Conservation (phyloP, 2,329 filamentous ascomycete genomes). For the Cordyceps militaris region DNA sequence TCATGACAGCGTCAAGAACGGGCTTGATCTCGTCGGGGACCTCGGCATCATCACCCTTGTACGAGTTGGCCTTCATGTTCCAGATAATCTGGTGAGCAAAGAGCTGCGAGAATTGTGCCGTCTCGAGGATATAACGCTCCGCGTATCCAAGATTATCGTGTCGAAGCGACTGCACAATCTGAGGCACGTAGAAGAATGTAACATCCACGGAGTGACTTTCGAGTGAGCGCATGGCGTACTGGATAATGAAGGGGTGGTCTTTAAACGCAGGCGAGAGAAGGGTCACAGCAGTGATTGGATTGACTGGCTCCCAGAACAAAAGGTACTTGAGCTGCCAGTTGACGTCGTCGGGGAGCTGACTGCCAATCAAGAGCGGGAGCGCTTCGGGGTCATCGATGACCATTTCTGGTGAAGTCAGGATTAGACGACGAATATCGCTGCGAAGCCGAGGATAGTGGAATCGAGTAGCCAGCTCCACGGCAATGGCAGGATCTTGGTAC, state of each 20-base stretch:
- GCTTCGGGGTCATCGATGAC: slow-evolving; percentile 76
- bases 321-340: slow-evolving; percentile 81
- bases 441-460: slow-evolving; percentile 70
- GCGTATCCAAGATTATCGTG: slow-evolving; percentile 94
- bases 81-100: slow-evolving; percentile 99
- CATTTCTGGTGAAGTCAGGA: slow-evolving; percentile 78
- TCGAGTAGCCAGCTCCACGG: slow-evolving; percentile 74
- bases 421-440: slow-evolving; percentile 68
- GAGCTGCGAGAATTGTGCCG: slow-evolving; percentile 92
- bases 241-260: slow-evolving; percentile 86
- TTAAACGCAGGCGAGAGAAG: slow-evolving; percentile 88
- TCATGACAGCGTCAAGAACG: slow-evolving; percentile 83
- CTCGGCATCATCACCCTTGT: slow-evolving; percentile 89
- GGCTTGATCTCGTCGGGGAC: slow-evolving; percentile 91
- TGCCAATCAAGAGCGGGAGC: slow-evolving; percentile 72
- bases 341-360: slow-evolving; percentile 69
- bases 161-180: slow-evolving; percentile 90
- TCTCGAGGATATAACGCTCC: slow-evolving; percentile 93
- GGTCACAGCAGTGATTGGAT: slow-evolving; percentile 86
- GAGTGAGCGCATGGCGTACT: slow-evolving; percentile 92
- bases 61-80: slow-evolving; percentile 99
- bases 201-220: slow-evolving; percentile 95
- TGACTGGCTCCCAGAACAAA: slow-evolving; percentile 86
- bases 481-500: slow-evolving; percentile 75
- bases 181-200: slow-evolving; percentile 97